Evolutionary conservation across 164 flowering plant genomes (phyloP), one percentile per base, ranked within the genome.

Genomic region (Dillenia suffruticosa): DNA sequence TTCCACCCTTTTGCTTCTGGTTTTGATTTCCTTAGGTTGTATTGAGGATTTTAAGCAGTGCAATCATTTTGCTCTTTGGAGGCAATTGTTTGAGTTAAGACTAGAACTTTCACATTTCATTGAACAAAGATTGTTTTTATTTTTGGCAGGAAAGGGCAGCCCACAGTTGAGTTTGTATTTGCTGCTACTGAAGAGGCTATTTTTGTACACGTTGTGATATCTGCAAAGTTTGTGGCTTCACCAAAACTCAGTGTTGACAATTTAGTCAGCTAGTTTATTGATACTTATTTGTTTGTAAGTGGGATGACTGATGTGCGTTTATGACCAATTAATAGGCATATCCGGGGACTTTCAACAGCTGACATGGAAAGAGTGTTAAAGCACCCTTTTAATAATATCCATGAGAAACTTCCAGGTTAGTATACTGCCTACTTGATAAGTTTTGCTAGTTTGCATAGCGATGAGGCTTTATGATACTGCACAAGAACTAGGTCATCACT

Each of bases 111-210:
- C 1, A 19, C 1, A 19, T 19, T 19, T 19, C 22, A 19, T 19
- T 19, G 22, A 19, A 19, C 22, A 19, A 19, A 19, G 45, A 47
- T 15, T 54, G 10, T 12, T 60, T 22, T 46, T 13, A 12, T 32
- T 9, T 51, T 13, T 66, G 80, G 72, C 70, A 94, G 98, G 93
- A 89, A 77, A 74, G 88, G 90, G 48, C 95, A 86, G 57, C 95
- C 90, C 16, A 80, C 86, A 14, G 64, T 81, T 64, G 98, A 94
- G 74, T 91, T 91, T 68, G 65, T 91, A 66, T 94, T 91, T 81
- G 80, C 97, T 68, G 95, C 98, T 24, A 83, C 86, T 10, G 97
- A 91, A 72, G 97, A 94, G 65, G 88, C 91, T 49, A 70, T 94
- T 43, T 91, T 81, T 70, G 96, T 94, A 62, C 98, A 94, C 76